Percentiles rank a stretch among this genome's conserved stretches.
Evolutionary conservation across 768 basidiomycete species (phyloP).

Genomic region (Podaxis pistillaris): DNA sequence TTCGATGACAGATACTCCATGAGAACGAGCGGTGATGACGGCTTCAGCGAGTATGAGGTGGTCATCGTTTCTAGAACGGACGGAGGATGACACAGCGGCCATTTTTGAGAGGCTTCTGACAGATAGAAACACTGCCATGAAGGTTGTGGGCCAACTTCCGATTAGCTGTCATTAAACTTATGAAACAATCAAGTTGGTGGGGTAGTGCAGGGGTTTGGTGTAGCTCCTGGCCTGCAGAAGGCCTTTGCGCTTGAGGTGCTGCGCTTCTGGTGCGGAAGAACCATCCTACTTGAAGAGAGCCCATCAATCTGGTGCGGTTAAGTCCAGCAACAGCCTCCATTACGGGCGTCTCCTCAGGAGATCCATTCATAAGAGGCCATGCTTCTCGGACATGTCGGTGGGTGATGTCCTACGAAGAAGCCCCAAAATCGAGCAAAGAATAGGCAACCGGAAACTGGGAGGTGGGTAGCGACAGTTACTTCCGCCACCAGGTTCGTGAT

Average conservation of each 20-base stretch:
- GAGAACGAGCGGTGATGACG: slow-evolving; percentile 6
- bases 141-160: neutral
- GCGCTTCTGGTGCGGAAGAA: neutral
- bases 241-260: neutral
- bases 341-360: neutral
- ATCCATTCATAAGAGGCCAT: neutral
- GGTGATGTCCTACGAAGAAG: neutral
- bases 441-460: neutral
- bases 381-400: neutral
- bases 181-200: neutral
- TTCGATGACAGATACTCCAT: slow-evolving; percentile 6
- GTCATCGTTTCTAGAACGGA: neutral
- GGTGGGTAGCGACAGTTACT: neutral
- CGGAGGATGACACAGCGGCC: neutral
- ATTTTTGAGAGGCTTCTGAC: neutral
- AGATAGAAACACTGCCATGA: neutral
- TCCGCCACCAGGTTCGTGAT: neutral
- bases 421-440: neutral
- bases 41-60: neutral
- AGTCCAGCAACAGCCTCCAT: neutral
- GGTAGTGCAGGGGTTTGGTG: neutral
- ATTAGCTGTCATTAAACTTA: neutral
- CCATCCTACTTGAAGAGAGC: neutral
- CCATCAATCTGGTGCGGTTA: neutral
- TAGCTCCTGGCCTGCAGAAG: neutral